Evolutionary conservation across 352 stramenopile species (phyloP).

Genomic region (Globisporangium middletonii): DNA sequence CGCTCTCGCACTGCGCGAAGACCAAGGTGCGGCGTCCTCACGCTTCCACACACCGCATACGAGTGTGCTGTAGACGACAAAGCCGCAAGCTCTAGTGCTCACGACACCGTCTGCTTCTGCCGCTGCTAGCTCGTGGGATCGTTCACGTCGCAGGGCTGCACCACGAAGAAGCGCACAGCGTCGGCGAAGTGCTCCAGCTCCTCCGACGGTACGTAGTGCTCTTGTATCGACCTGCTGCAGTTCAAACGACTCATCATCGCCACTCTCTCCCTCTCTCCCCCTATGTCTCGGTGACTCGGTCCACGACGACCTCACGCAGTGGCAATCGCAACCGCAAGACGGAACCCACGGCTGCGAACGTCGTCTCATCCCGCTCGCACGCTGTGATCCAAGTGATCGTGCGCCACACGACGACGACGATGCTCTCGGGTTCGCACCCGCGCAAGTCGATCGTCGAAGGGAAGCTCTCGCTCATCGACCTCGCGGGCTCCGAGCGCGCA

Average conservation of each 20-base stretch:
- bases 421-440: conserved; percentile 33
- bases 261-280: not conserved
- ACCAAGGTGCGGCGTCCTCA: conserved; percentile 23
- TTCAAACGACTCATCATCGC: too few species aligned
- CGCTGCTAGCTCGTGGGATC: conserved; percentile 28
- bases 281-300: not conserved
- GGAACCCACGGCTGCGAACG: conserved; percentile 74
- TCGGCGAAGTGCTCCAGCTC: conserved; percentile 39
- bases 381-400: conserved; percentile 77
- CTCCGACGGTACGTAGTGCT: conserved; percentile 23
- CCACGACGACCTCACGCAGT: conserved; percentile 6
- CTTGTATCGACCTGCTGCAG: not conserved
- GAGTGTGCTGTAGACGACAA: too few species aligned
- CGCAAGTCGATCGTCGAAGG: conserved; percentile 57
- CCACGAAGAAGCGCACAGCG: conserved; percentile 40
- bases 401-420: conserved; percentile 49
- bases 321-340: conserved; percentile 53
- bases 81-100: not conserved
- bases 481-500: conserved; percentile 77
- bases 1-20: conserved; percentile 36
- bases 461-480: conserved; percentile 80
- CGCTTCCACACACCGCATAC: too few species aligned
- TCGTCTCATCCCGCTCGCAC: conserved; percentile 78
- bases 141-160: conserved; percentile 51
- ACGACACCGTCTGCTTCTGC: not conserved